Evolutionary conservation across 192 early-diverging fungal species (phyloP).

Genomic region (Mortierella claussenii): DNA sequence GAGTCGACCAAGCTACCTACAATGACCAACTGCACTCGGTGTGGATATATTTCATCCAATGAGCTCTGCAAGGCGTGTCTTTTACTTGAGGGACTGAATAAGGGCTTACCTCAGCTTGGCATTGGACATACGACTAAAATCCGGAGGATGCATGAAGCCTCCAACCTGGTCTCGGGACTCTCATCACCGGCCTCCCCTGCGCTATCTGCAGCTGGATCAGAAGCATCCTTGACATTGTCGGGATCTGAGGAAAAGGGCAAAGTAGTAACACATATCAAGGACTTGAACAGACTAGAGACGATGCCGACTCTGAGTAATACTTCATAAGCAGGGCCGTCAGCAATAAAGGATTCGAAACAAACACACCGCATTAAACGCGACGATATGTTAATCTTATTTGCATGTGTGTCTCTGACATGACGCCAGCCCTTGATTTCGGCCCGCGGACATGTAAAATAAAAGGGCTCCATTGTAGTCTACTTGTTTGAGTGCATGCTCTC

Average conservation of each 20-base stretch:
- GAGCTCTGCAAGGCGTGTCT: constrained; percentile 95
- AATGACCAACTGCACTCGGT: constrained; percentile 79
- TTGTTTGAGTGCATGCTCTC: no score
- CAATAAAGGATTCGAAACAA: no score
- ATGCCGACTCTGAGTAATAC: constrained; percentile 25
- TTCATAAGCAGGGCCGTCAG: no score
- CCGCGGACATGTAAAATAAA: no score
- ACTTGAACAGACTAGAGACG: constrained; percentile 19
- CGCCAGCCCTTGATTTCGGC: no score
- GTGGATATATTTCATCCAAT: constrained; percentile 96
- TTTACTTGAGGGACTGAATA: constrained; percentile 91
- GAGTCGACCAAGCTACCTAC: constrained; percentile 69
- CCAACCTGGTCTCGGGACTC: constrained; percentile 3
- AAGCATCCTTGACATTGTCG: neutral
- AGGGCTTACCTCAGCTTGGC: constrained; percentile 83
- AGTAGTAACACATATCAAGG: constrained; percentile 45
- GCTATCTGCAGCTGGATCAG: neutral
- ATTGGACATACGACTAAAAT: constrained; percentile 60
- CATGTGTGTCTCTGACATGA: no score
- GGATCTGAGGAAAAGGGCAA: constrained; percentile 10
- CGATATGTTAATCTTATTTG: no score
- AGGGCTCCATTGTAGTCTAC: no score
- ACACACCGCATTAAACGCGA: no score
- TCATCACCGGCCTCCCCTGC: neutral
- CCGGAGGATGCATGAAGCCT: constrained; percentile 37